Evolutionary conservation across 305 asterid genomes (phyloP), one percentile per base, ranked within the genome.

Genomic region (Withania somnifera): DNA sequence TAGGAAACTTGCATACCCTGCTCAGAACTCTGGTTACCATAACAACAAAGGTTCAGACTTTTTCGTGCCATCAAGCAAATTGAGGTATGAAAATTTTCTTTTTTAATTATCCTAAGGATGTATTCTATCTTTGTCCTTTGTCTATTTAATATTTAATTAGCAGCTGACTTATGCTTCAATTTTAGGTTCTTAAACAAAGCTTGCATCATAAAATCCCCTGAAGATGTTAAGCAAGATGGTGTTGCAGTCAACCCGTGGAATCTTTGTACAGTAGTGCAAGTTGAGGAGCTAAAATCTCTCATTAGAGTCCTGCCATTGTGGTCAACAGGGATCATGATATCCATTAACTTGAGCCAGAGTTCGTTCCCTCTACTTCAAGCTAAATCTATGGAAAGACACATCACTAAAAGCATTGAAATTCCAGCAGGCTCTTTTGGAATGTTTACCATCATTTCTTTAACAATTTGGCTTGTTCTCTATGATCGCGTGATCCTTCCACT

Each of bases 231-330:
- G 17, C 50, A 82, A 4, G 88, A 85, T 22, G 92, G 92, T 11
- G 14, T 45, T 19, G 88, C 97, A 15, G 60, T 61, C 14, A 77
- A 94, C 45, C 90, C 95, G 1, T 92, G 98, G 96, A 87, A 88
- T n/a, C 90, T 91, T 7, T 91, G 97, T 86, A 91, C 91, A 0
- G 92, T 95, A 0, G 92, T 91, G 79, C 97, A 93, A 90, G 97
- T 92, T 0, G 98, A 95, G 86, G 97, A 92, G 86, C 89, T 95
- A 56, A 95, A 92, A 82, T 79, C 93, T 0, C 89, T 94, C 2
- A 52, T 94, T 24, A 83, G 89, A 83, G 90, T 94, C 0, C 11
- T 94, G 75, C 99, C 97, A 3, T 68, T 95, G 28, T 95, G 98
- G 99, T 91, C 90, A 0, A 87, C 98, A 0, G 99, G 97, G 42